Percentiles rank a stretch among this genome's conserved stretches.
phyloP scores from a whole-genome alignment of 177 flowering plant genomes.

The Vitis hybrid region DNA sequence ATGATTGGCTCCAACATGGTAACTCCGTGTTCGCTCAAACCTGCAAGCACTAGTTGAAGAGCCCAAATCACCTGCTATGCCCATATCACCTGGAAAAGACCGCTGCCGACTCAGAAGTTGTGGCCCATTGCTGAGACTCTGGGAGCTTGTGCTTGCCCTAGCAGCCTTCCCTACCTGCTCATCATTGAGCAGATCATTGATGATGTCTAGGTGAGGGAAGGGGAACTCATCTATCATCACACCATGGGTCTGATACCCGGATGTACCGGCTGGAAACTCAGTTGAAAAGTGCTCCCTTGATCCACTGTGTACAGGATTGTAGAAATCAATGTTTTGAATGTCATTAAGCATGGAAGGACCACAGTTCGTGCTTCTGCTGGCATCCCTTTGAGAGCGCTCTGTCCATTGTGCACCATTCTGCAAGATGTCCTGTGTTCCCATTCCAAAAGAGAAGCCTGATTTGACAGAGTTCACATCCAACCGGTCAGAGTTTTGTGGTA shows the following conservation, averaged over 20 bases:
- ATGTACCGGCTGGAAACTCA: slow-evolving; percentile 35
- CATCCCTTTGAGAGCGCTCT: slow-evolving; percentile 42
- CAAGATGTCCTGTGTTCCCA: slow-evolving; percentile 37
- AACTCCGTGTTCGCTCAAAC: slow-evolving; percentile 54
- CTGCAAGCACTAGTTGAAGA: slow-evolving; percentile 47
- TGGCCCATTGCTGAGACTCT: slow-evolving; percentile 31
- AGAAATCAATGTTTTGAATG: slow-evolving; percentile 33
- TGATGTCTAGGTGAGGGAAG: slow-evolving; percentile 93
- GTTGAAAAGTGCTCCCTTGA: slow-evolving; percentile 29
- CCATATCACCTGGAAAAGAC: slow-evolving; percentile 36
- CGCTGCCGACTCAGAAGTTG: slow-evolving; percentile 55
- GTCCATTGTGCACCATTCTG: slow-evolving; percentile 58
- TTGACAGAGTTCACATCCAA: slow-evolving; percentile 33
- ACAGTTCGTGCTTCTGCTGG: slow-evolving; percentile 18
- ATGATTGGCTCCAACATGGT: slow-evolving; percentile 43
- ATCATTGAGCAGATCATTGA: slow-evolving; percentile 84
- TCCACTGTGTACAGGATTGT: slow-evolving; percentile 28
- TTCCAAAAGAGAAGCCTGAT: slow-evolving; percentile 55
- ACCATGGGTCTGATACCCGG: slow-evolving; percentile 40
- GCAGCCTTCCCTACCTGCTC: slow-evolving; percentile 46
- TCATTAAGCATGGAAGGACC: slow-evolving; percentile 35
- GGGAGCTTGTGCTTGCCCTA: slow-evolving; percentile 26
- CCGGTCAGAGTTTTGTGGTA: slow-evolving; percentile 44
- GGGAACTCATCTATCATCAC: slow-evolving; percentile 75
- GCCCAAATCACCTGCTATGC: slow-evolving; percentile 34